Evolutionary conservation across 352 stramenopile species (phyloP), one percentile per base, ranked within the genome.

Genomic region (Pythium sp.): DNA sequence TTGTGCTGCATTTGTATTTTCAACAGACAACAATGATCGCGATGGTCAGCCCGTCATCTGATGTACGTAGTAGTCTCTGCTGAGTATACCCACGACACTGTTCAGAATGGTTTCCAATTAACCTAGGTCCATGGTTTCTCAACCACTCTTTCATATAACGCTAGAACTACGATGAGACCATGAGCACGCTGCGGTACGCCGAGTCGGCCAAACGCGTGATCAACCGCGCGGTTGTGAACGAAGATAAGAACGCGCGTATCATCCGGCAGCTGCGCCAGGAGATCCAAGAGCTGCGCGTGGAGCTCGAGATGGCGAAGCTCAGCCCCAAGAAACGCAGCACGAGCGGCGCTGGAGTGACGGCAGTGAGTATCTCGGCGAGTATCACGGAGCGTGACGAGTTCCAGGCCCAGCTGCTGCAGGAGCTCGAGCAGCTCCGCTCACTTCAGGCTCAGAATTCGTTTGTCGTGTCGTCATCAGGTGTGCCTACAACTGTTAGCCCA

Each of bases 191-290:
- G 6, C 84, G 87, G 4, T 95, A 95, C 49, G 87, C 87, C 3
- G 86, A 95, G 68, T 93, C 86, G 0, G 86, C 87, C 28, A 95
- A 95, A 68, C 87, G 81, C 46, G 86, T 94, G 63, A 89, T 94
- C 70, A 95, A 95, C 51, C 79, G 83, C 9, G 86, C 85, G 0
- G 83, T 92, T 1, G 80, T 94, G 34, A 94, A 95, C 46, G 87
- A 95, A 75, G 87, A 95, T 62, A 83, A 87, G 53, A 95, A 95
- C 28, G 84, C 84, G 6, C 75, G 76, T 12, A 86, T 93, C 18
- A 94, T 95, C 54, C 86, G 87, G 0, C 79, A 93, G 67, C 65
- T 94, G 43, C 84, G 84, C 1, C 72, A 94, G 49, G 84, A 95
- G 71, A 89, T 94, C 18, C 71, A 85, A 4, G 77, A 86, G 15